Evolutionary conservation across 805 yeast genomes (phyloP).

Genomic region (Saitoella complicata): DNA sequence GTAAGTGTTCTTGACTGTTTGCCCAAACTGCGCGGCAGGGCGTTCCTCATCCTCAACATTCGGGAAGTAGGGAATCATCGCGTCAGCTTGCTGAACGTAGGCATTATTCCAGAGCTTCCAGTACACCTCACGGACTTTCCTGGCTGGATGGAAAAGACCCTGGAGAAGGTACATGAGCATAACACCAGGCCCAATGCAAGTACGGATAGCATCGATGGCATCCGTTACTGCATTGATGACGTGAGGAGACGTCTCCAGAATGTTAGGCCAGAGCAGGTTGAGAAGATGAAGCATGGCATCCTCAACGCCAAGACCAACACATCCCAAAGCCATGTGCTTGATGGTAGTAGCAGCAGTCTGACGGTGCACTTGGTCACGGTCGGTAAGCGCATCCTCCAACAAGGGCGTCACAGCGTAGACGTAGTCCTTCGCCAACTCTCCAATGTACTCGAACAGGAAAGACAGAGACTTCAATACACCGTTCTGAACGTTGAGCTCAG

Average conservation of each 20-base stretch:
- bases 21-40: too few species aligned
- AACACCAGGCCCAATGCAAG: slow-evolving; percentile 60
- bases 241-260: slow-evolving; percentile 91
- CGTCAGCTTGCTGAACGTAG: slow-evolving; percentile 56
- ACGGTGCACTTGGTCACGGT: slow-evolving; percentile 80
- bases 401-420: slow-evolving; percentile 65
- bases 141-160: slow-evolving; percentile 88
- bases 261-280: slow-evolving; percentile 71
- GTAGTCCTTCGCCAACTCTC: slow-evolving; percentile 64
- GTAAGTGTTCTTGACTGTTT: background rate
- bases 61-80: slow-evolving; percentile 76
- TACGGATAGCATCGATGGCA: slow-evolving; percentile 55
- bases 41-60: slow-evolving; percentile 22
- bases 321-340: slow-evolving; percentile 63
- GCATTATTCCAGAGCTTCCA: slow-evolving; percentile 73
- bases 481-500: slow-evolving; percentile 85
- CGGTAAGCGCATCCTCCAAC: slow-evolving; percentile 76
- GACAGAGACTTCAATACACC: slow-evolving; percentile 85
- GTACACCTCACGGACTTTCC: slow-evolving; percentile 65
- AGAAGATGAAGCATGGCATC: slow-evolving; percentile 72
- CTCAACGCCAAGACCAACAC: slow-evolving; percentile 59
- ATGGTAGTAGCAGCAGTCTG: slow-evolving; percentile 89
- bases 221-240: slow-evolving; percentile 72
- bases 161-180: slow-evolving; percentile 64
- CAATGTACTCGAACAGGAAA: slow-evolving; percentile 83